Percentiles rank a stretch among this genome's conserved stretches.
phyloP scores from a whole-genome alignment of 2,329 filamentous ascomycete genomes.

The Dactylellina leptospora region DNA sequence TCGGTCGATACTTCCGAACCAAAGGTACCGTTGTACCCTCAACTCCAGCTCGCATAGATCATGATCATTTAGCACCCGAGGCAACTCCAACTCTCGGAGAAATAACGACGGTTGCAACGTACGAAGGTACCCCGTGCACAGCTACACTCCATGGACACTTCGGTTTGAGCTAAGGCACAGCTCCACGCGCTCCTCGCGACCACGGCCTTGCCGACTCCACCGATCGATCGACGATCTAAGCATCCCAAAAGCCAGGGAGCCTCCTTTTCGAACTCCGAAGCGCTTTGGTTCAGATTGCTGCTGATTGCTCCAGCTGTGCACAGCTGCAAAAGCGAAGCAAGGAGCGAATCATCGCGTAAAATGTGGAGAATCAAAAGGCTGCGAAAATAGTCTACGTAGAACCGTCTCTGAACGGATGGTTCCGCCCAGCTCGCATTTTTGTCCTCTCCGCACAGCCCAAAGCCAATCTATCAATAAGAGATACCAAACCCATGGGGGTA shows the following conservation, averaged over 20 bases:
- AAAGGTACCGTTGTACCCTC: conserved; percentile 17
- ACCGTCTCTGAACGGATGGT: conserved; percentile 21
- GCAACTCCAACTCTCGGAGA: conserved; percentile 22
- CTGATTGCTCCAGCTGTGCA: conserved; percentile 2
- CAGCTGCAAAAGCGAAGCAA: conserved; percentile 12
- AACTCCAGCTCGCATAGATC: conserved; percentile 17
- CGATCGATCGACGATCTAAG: conserved; percentile 20
- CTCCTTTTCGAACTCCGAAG: conserved; percentile 6
- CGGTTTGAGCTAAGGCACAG: conserved; percentile 3
- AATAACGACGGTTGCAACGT: conserved; percentile 9
- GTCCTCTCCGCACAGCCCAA: background rate
- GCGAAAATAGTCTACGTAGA: background rate
- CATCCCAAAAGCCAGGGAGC: conserved; percentile 20
- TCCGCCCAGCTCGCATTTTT: conserved; percentile 1
- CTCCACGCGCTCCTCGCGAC: conserved; percentile 30
- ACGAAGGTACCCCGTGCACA: background rate
- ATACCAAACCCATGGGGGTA: conserved; percentile 23
- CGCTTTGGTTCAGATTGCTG: conserved; percentile 1
- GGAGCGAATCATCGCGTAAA: conserved; percentile 24
- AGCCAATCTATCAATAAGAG: conserved; percentile 4
- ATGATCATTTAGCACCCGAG: background rate
- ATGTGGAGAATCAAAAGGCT: conserved; percentile 29
- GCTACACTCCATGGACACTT: conserved; percentile 17
- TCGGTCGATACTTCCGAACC: conserved; percentile 41
- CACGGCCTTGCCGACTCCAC: conserved; percentile 38